Evolutionary conservation across 2,329 filamentous ascomycete species (phyloP).

Genomic region (Colletotrichum kahawae): DNA sequence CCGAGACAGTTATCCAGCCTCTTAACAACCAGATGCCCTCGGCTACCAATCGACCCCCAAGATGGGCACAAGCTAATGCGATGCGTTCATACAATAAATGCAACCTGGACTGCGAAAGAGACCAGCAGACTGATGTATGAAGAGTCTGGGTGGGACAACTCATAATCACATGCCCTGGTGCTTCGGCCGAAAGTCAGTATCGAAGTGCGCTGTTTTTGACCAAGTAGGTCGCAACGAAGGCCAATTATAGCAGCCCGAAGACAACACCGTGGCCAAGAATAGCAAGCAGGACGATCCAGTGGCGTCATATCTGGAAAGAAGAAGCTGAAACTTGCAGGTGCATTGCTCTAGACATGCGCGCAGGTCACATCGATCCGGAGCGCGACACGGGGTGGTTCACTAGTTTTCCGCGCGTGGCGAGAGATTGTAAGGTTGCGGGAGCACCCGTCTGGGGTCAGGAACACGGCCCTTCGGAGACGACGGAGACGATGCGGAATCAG

Average conservation of each 20-base stretch:
- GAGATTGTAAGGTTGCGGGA: background rate
- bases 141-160: background rate
- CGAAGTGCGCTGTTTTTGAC: fast-evolving
- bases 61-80: background rate
- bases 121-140: background rate
- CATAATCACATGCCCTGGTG: background rate
- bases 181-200: background rate
- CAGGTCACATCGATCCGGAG: background rate
- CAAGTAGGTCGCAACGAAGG: background rate
- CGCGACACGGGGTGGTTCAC: background rate
- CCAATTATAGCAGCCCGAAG: background rate
- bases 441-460: constrained; percentile 16
- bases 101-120: background rate
- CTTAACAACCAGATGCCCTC: background rate
- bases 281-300: background rate
- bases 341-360: background rate
- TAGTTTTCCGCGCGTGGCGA: background rate
- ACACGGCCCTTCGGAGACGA: constrained; percentile 17
- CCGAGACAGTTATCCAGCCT: background rate
- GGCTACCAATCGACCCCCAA: background rate
- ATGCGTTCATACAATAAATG: background rate
- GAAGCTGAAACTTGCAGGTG: background rate
- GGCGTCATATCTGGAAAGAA: background rate
- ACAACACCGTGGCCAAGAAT: background rate
- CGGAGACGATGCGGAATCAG: background rate